Conservation (phyloP, 148 eudicot genomes). For the Agrostemma githago region DNA sequence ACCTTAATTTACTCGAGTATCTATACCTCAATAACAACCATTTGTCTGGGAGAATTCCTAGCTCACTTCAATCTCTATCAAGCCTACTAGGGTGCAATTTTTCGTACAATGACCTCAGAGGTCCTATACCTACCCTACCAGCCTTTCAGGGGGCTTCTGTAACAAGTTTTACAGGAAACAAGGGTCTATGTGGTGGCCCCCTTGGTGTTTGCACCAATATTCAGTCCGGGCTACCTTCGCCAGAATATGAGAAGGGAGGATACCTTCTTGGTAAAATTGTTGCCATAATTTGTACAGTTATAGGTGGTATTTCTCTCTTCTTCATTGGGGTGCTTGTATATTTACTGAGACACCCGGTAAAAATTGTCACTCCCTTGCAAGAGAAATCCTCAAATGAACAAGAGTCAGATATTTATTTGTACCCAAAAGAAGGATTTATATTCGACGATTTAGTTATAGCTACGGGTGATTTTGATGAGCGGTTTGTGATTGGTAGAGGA, state of each 20-base stretch:
- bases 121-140: constrained; percentile 61
- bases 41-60: constrained; percentile 69
- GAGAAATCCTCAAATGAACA: constrained; percentile 32
- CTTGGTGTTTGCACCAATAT: constrained; percentile 24
- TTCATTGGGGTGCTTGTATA: constrained; percentile 50
- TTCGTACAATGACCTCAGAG: constrained; percentile 66
- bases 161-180: constrained; percentile 64
- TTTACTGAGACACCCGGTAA: constrained; percentile 41
- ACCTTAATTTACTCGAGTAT: constrained; percentile 64
- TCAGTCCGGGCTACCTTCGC: constrained; percentile 17
- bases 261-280: constrained; percentile 47
- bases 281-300: constrained; percentile 29
- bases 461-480: constrained; percentile 58
- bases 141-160: constrained; percentile 43
- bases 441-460: constrained; percentile 70
- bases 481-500: constrained; percentile 59
- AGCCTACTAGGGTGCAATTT: constrained; percentile 73
- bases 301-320: constrained; percentile 50
- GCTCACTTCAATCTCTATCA: constrained; percentile 46
- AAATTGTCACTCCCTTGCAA: constrained; percentile 37
- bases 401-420: constrained; percentile 50
- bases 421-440: constrained; percentile 60
- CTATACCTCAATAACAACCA: constrained; percentile 70
- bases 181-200: constrained; percentile 46
- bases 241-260: constrained; percentile 26